Conservation (phyloP, 805 yeast genomes). For the Teunomyces aglyptinius region DNA sequence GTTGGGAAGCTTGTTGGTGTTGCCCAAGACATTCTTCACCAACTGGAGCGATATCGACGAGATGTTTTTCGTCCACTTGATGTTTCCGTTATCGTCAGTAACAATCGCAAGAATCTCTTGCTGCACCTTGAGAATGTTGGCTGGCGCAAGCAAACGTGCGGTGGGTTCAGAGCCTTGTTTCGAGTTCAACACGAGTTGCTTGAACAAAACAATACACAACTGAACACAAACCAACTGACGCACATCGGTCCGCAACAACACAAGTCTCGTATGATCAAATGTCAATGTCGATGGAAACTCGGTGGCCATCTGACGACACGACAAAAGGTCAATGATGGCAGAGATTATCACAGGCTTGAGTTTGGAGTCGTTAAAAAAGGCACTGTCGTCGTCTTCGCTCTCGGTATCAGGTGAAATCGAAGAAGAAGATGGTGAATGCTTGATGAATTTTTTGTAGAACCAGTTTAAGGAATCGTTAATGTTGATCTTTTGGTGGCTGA, state of each 20-base stretch:
- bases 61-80: slow-evolving; percentile 87
- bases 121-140: slow-evolving; percentile 50
- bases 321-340: slow-evolving; percentile 60
- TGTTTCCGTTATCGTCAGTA: slow-evolving; percentile 80
- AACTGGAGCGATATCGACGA: slow-evolving; percentile 69
- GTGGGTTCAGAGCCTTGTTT: slow-evolving; percentile 21
- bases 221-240: slow-evolving; percentile 80
- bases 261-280: slow-evolving; percentile 79
- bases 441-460: slow-evolving; percentile 47
- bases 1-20: slow-evolving; percentile 32
- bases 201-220: slow-evolving; percentile 68
- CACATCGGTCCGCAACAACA: slow-evolving; percentile 78
- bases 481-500: slow-evolving; percentile 55
- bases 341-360: slow-evolving; percentile 42
- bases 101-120: slow-evolving; percentile 75
- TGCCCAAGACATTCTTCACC: slow-evolving; percentile 38
- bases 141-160: slow-evolving; percentile 26
- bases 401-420: neutral
- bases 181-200: slow-evolving; percentile 51
- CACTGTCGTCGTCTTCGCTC: slow-evolving; percentile 11
- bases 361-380: slow-evolving; percentile 15
- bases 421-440: slow-evolving; percentile 8
- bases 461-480: slow-evolving; percentile 62
- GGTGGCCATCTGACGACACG: slow-evolving; percentile 76
- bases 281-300: slow-evolving; percentile 83